Conservation (phyloP, 768 basidiomycete genomes). For the Lactarius hatsudake region DNA sequence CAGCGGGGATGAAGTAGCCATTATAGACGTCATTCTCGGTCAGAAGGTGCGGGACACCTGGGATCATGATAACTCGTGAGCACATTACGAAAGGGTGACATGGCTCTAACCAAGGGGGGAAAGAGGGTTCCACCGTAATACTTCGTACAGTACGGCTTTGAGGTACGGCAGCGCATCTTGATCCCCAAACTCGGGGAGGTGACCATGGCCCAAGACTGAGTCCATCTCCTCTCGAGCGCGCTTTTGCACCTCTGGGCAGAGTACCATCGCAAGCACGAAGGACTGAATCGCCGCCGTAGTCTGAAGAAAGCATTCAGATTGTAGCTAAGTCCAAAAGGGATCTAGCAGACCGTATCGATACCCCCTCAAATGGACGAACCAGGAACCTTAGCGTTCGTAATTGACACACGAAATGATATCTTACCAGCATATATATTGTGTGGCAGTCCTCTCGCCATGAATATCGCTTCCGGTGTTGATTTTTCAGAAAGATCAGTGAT, state of each 20-base stretch:
- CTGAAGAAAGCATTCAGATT: conserved; percentile 5
- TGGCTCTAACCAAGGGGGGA: neutral
- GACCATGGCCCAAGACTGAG: conserved; percentile 12
- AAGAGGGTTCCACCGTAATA: neutral
- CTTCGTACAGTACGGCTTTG: neutral
- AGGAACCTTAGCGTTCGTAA: too few species aligned
- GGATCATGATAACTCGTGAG: neutral
- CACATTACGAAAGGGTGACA: neutral
- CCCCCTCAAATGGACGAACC: neutral
- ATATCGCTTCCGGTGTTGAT: conserved; percentile 10
- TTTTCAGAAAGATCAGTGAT: neutral
- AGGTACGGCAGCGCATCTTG: conserved; percentile 16
- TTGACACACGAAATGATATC: neutral
- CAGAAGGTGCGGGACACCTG: conserved; percentile 16
- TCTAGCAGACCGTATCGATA: conserved; percentile 14
- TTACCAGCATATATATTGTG: conserved; percentile 12
- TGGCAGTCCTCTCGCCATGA: conserved; percentile 11
- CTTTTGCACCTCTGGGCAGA: conserved; percentile 33
- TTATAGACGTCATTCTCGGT: conserved; percentile 16
- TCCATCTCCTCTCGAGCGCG: conserved; percentile 36
- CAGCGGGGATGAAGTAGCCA: conserved; percentile 17
- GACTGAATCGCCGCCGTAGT: conserved; percentile 23
- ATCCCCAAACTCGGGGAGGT: conserved; percentile 17
- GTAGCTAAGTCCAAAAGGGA: neutral
- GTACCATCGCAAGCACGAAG: conserved; percentile 35